A percentile compares a stretch with the other conserved stretches of the same genome.
Evolutionary conservation across 2,329 filamentous ascomycete genomes (phyloP).

Genomic region (Ophiostoma quercus): DNA sequence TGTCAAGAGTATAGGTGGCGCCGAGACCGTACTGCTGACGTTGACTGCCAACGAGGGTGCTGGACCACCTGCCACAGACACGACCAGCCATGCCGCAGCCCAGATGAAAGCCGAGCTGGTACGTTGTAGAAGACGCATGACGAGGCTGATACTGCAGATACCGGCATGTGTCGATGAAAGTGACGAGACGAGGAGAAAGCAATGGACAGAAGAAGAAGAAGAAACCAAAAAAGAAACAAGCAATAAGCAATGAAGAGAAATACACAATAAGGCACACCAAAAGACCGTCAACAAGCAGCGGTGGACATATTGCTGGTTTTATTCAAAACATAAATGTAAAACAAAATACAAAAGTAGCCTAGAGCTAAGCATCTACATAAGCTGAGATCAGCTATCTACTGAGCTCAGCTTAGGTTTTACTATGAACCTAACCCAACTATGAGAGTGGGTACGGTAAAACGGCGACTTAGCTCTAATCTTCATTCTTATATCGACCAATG

Average conservation of each 20-base stretch:
- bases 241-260: neutral
- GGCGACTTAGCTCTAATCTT: too few relatives aligned
- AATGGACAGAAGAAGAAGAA: neutral
- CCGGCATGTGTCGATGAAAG: neutral
- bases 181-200: neutral
- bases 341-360: too few relatives aligned
- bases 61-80: neutral
- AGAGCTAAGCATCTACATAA: too few relatives aligned
- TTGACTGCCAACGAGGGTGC: neutral
- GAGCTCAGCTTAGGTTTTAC: too few relatives aligned
- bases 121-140: neutral
- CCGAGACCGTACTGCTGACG: neutral
- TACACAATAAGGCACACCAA: neutral
- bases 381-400: too few relatives aligned
- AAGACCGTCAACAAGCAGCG: neutral
- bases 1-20: neutral
- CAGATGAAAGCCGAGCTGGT: slow-evolving; percentile 13
- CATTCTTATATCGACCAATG: too few relatives aligned
- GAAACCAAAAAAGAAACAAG: too few relatives aligned
- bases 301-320: neutral
- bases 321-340: too few relatives aligned
- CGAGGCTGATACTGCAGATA: neutral
- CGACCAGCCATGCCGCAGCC: slow-evolving; percentile 16
- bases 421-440: too few relatives aligned
- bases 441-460: too few relatives aligned